Base-by-base conservation (phyloP, 257 asterid species). In the Rhazya stricta region DNA sequence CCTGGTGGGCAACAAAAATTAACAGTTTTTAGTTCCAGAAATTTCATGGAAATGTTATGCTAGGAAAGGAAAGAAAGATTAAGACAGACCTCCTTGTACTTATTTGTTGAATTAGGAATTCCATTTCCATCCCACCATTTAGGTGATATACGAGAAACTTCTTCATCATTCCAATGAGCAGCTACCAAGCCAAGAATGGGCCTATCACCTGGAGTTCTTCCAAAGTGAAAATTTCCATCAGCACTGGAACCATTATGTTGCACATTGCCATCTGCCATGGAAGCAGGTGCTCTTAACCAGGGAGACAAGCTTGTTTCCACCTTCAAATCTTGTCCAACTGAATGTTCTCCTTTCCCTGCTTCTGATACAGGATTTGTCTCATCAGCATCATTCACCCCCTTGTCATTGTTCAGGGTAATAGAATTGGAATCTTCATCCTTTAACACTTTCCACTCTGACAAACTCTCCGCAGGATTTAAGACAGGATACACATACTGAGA, bases 151-250 rank as follows among this genome's bases (percentile, higher is more conserved):
- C 76, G 85, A 72, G 88, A 76, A 29, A 77, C 41, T n/a, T 86
- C 95, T 23, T 91, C 89, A 23, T 90, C 95, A 58, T 86, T 84
- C 97, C 97, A 94, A 70, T 94, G 97, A 66, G 97, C 92, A 39
- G 97, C 96, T 67, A 94, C 97, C 95, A 89, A 83, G 45, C 98
- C 98, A 43, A 94, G 82, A 75, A 94, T 94, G 71, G 98, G 98
- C 85, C 97, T 86, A 69, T 94, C 98, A 23, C 80, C 83, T 39
- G 90, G 87, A 77, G 85, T 85, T 83, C 72, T 79, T 46, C 77
- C 80, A 67, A 16, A 58, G 45, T 39, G 77, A 78, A 72, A 74
- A 42, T 74, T 82, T 76, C 78, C 83, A 70, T 70, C 77, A 56
- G 41, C 34, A 37, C 8, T 29, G 0, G 85, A 78, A 79, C 76